Base-by-base conservation (phyloP, 176 grass and related monocot genomes). In the Eleusine coracana region DNA sequence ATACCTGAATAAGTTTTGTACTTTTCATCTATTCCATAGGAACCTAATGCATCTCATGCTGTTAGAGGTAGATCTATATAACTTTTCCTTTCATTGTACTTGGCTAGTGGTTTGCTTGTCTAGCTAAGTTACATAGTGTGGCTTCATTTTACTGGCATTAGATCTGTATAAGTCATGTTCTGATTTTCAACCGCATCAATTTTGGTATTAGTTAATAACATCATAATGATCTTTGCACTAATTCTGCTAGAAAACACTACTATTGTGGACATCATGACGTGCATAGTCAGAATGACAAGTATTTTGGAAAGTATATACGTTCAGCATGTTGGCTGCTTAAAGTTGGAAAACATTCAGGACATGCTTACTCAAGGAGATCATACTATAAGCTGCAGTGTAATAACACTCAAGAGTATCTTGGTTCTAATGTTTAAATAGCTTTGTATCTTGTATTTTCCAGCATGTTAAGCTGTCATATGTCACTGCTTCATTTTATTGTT, bases 241-340 rank as follows among this genome's bases (percentile, higher is more conserved):
- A 37, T 81, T 69, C 25, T 74, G 55, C 71, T 78, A 12, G 10
- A 65, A 69, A 82, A 87, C 25, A 52, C 60, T 62, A n/a, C 56
- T 25, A 9, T 25, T 34, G 2, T 34, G 31, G 31, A 34, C 31
- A 34, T 34, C 31, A 34, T 34, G 31, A 34, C 31, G 31, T 34
- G 31, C 31, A 34, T 34, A 34, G 31, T 34, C 31, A 34, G 31
- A 34, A 34, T 34, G 31, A 34, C 31, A 34, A 34, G 31, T 34
- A 34, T 46, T 46, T 9, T 46, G 44, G 44, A 46, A 46, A 46
- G 11, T 46, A 12, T 46, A 10, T 46, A 46, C 11, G 31, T 46
- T 46, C 71, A 42, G 63, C 9, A 16, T 59, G 11, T 68, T 88
- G 16, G 6, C 40, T 2, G 1, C 20, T 82, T 63, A 10, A 83